These are phyloP conservation scores for Andrographis paniculata DNA, from an alignment of 305 asterid species.

Conservation along the genomic window DNA sequence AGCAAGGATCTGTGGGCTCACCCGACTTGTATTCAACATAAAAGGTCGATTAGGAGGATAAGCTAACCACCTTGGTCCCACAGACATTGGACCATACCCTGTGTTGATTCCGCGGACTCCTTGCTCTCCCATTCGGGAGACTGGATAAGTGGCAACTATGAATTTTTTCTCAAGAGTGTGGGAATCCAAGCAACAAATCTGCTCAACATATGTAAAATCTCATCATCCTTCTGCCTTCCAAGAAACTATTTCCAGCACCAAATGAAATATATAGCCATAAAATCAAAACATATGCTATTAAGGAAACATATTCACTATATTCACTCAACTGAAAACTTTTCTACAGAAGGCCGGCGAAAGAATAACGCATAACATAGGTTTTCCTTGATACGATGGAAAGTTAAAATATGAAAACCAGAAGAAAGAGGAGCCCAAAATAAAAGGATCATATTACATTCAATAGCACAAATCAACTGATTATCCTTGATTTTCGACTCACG, in stretches of 20 bases:
- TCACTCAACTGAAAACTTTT: too few species aligned
- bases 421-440: neutral
- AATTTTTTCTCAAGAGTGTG: conserved; percentile 66
- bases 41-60: conserved; percentile 78
- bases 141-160: conserved; percentile 72
- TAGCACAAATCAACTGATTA: neutral
- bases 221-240: neutral
- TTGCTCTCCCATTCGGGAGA: conserved; percentile 49
- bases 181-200: conserved; percentile 85
- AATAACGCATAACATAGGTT: too few species aligned
- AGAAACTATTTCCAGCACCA: neutral
- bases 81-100: conserved; percentile 89
- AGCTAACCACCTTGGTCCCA: conserved; percentile 97
- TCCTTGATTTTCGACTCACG: too few species aligned
- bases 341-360: neutral
- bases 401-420: too few species aligned
- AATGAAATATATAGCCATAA: neutral
- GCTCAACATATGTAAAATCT: conserved; percentile 20
- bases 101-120: conserved; percentile 43
- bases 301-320: too few species aligned
- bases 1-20: conserved; percentile 71
- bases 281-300: neutral
- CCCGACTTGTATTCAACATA: conserved; percentile 47
- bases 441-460: neutral
- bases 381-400: too few species aligned